A percentile compares a stretch with the other conserved stretches of the same genome.
phyloP scores from a whole-genome alignment of 495 filamentous ascomycete species.

The Neurospora hispaniola region DNA sequence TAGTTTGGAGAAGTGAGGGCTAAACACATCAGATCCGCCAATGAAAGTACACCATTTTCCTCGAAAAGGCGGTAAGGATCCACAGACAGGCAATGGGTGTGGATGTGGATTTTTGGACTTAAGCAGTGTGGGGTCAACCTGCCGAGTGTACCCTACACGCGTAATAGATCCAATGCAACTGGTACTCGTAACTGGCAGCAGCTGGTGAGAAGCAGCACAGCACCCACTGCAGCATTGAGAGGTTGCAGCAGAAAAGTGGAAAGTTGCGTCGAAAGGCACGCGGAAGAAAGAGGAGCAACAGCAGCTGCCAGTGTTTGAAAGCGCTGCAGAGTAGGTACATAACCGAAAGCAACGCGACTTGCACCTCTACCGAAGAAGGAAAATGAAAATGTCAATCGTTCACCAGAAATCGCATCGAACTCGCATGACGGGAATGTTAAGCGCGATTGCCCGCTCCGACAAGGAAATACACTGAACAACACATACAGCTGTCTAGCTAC shows the following conservation, averaged over 20 bases:
- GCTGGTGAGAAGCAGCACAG: not conserved
- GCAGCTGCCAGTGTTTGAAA: not conserved
- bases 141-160: too few species aligned
- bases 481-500: not conserved
- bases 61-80: constrained; percentile 25
- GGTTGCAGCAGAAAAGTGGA: not conserved
- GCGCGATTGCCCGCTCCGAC: not conserved
- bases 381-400: not conserved
- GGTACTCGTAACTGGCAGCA: not conserved
- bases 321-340: not conserved
- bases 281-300: not conserved
- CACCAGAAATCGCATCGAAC: not conserved
- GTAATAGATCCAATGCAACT: not conserved
- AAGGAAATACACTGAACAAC: not conserved
- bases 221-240: constrained; percentile 1
- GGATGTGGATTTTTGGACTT: not conserved
- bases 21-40: not conserved
- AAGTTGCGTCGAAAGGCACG: not conserved
- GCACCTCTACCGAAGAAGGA: not conserved
- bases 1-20: constrained; percentile 1
- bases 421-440: not conserved
- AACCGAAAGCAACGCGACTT: not conserved
- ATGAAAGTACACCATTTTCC: constrained; percentile 3
- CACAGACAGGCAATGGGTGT: not conserved
- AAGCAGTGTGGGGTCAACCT: constrained; percentile 2